Conservation (phyloP, 768 basidiomycete species). For the Suillus sp. region DNA sequence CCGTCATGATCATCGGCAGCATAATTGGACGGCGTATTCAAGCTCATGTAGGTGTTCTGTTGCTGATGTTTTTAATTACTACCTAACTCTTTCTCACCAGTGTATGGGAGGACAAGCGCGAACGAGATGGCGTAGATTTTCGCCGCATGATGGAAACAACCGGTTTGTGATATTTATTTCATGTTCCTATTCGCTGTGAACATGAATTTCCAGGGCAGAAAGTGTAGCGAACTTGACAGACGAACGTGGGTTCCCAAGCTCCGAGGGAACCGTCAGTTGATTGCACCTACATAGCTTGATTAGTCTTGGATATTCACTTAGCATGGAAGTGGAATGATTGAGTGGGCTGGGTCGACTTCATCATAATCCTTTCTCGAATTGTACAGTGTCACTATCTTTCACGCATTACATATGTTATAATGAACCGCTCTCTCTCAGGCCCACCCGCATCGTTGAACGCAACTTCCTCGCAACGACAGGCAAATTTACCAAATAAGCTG, state of each 20-base stretch:
- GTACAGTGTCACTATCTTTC: not conserved
- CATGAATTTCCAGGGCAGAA: not conserved
- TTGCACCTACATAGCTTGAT: too few relatives aligned
- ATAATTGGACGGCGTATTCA: not conserved
- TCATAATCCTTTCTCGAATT: not conserved
- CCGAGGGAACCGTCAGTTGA: too few relatives aligned
- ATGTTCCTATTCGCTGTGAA: not conserved
- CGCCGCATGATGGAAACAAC: not conserved
- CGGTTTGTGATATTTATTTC: not conserved
- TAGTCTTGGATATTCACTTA: too few relatives aligned
- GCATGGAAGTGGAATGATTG: not conserved
- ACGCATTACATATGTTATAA: not conserved
- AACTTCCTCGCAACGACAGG: not conserved
- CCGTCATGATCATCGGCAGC: not conserved
- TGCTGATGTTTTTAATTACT: not conserved
- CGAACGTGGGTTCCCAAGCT: not conserved
- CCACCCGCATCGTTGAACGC: not conserved
- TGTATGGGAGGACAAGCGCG: not conserved
- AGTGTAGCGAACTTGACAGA: not conserved
- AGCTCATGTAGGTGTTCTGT: not conserved
- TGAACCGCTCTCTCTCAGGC: not conserved
- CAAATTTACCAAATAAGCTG: constrained; percentile 34
- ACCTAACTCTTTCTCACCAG: not conserved
- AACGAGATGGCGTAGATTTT: not conserved
- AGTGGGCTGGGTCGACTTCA: not conserved